Evolutionary conservation across 176 grass and related monocot genomes (phyloP), one percentile per base, ranked within the genome.

Genomic region (Juncus effusus): DNA sequence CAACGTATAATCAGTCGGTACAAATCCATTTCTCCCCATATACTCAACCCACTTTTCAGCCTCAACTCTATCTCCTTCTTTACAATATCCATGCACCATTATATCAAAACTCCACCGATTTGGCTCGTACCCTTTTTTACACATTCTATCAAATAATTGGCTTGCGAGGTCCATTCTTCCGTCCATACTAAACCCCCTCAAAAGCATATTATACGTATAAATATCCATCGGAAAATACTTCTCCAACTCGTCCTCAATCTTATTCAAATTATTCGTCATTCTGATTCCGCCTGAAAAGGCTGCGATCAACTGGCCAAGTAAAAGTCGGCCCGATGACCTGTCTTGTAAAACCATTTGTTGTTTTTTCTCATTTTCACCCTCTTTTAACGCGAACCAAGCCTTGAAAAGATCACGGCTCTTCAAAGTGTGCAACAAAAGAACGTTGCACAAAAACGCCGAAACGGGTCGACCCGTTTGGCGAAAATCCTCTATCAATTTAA

Each of bases 151-250:
- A 37, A 84, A 92, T 77, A 93, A 65, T 36, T 82, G 72, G 73
- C 69, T 62, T 42, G 94, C 94, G 80, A 77, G 79, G 62, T 93
- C 94, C 88, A 97, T 92, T 77, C 88, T 93, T 57, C 83, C 78
- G 50, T 55, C 85, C 65, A 71, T 89, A 40, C 59, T 66, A 62
- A 97, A 52, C 7, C 82, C 88, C 73, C 82, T 82, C 57, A 97
- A 54, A 58, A 97, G 75, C 88, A 92, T 93, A 74, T 97, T 97
- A 52, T 97, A 97, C 60, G 88, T 93, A 83, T 77, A 97, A 86
- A 84, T 60, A 82, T 92, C 85, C 9, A 97, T 78, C 0, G 94
- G 85, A 78, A 93, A 97, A 77, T 79, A 84, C 52, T 76, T 84
- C 79, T 89, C 84, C 40, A 87, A 66, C 12, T 85, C 72, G 70